Base-by-base conservation (phyloP, 306 rosid genomes). In the Canavalia ensiformis region DNA sequence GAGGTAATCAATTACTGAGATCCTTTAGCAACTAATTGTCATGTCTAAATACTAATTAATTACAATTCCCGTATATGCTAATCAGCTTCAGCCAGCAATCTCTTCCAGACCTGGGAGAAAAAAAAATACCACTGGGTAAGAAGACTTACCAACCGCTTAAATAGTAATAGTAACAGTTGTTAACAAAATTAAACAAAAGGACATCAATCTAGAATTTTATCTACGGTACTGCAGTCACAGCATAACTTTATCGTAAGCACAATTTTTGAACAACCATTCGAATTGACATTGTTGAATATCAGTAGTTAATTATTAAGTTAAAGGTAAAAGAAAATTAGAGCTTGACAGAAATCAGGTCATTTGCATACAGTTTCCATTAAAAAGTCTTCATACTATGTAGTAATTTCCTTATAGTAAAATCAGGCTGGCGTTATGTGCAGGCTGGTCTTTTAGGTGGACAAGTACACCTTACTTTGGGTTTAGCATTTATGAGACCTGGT, bases 61-160 rank as follows among this genome's bases (percentile, higher is more conserved):
- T 86, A 85, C 89, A 83, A 75, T 68, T 89, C 80, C 76, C 77
- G 68, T 57, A 69, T 54, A 77, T 67, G 62, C 50, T 49, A 44
- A 64, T 81, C 79, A 52, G 74, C 41, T 41, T 50, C 84, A 52
- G 65, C 65, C 35, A 47, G 44, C 44, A 41, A 72, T 62, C 35
- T 35, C 75, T 51, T 69, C 39, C 44, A 69, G 44, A 47, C 58
- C 74, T 69, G 58, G 47, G 5, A 69, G 39, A n/a, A 42, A 8
- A 47, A 47, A 30, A 47, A 28, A 8, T 8, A 68, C 29, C 8
- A 45, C 12, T 8, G 13, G 34, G 72, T 68, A 25, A 66, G 72
- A 41, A 66, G 46, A 66, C 52, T 18, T 41, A 3, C n/a, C 50
- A 25, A 42, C 35, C 2, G 8, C 72, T 66, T 52, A 65, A 65